Percentiles rank a stretch among this genome's conserved stretches.
Evolutionary conservation across 345 rosid species (phyloP).

Genomic region (Gynandropsis gynandra): DNA sequence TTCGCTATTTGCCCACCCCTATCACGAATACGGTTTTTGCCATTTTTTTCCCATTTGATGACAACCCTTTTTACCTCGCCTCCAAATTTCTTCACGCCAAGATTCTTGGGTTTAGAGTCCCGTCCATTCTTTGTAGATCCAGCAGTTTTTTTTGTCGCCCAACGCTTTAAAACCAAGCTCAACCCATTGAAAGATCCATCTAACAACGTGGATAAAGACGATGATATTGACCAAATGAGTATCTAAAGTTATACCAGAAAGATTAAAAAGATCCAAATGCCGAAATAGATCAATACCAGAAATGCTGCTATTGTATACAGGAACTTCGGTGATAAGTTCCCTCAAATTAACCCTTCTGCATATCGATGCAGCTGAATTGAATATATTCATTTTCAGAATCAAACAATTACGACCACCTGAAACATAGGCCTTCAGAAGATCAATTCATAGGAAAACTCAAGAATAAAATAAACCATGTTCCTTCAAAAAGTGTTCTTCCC

Average conservation of each 20-base stretch:
- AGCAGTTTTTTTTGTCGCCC: constrained; percentile 82
- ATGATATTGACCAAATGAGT: not conserved
- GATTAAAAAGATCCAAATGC: not conserved
- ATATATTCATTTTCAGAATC: constrained; percentile 26
- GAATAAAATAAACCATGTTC: too few species aligned
- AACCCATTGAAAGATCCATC: constrained; percentile 57
- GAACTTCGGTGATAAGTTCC: constrained; percentile 38
- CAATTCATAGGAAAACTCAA: not conserved
- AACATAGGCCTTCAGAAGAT: not conserved
- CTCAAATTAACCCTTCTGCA: constrained; percentile 43
- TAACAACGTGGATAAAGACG: constrained; percentile 15
- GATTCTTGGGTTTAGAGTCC: constrained; percentile 76
- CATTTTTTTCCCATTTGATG: too few species aligned
- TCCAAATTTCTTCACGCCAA: constrained; percentile 95
- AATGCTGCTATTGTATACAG: constrained; percentile 34
- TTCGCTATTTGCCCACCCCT: too few species aligned
- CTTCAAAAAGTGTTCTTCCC: too few species aligned
- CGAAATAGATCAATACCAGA: constrained; percentile 27
- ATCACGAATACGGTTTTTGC: too few species aligned
- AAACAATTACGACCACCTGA: constrained; percentile 2
- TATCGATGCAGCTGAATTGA: constrained; percentile 29
- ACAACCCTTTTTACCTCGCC: constrained; percentile 78
- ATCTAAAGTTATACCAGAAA: not conserved
- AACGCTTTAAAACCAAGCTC: constrained; percentile 61
- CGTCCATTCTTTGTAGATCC: constrained; percentile 91